Base-by-base conservation (phyloP, 306 rosid genomes). In the Prunus salicina region DNA sequence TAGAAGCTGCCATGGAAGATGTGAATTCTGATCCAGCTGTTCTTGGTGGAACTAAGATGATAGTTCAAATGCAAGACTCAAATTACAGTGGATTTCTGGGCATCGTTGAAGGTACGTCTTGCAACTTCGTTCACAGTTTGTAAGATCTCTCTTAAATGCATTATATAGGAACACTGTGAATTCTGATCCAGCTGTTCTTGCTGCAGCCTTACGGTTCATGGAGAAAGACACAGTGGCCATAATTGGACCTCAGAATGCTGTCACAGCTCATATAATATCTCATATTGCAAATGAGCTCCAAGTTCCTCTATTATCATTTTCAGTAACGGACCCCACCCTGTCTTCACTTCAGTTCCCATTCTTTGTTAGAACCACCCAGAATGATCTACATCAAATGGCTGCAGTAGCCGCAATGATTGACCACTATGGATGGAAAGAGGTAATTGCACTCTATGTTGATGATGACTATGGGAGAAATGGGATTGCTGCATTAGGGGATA, bases 231-330 rank as follows among this genome's bases (percentile, higher is more conserved):
- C 93, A 12, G 88, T 92, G 76, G 99, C 99, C 45, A 88, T 96
- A 84, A 96, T 96, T 78, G 99, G 99, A 8, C 99, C 99, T 11
- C 99, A 88, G 76, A 81, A 74, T 41, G 94, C 97, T 70, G 91
- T 83, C 71, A 88, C 92, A 50, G 99, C 98, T 82, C 98, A 96
- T 87, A 84, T 88, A 62, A 81, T 96, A 88, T 81, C 93, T 72
- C 97, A 91, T 57, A 89, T 96, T 78, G 97, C 99, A 61, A 89
- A 89, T 34, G 98, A 92, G 87, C 94, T 96, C 76, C 97, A 87
- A 68, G 91, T 90, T 74, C 99, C 99, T 61, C 79, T 92, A 64
- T 55, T 96, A 49, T 91, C 99, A 30, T 91, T 83, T 76, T 28
- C 99, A 3, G 99, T 97, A 6, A 66, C 92, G 8, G 98, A 96